Conservation (phyloP, 495 filamentous ascomycete species). For the Hypoxylon crocopeplum region DNA sequence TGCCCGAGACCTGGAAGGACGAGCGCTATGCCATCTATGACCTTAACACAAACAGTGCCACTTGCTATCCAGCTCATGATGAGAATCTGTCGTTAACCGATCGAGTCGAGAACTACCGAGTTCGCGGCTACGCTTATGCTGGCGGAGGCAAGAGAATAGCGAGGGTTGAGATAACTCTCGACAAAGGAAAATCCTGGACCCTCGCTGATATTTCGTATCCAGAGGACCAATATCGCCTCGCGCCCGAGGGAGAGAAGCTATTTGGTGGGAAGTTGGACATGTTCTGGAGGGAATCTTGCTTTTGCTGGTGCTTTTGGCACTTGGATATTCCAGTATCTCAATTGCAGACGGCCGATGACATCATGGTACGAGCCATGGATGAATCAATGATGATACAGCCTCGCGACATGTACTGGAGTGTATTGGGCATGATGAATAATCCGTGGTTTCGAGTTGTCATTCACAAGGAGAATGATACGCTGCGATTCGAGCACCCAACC, state of each 20-base stretch:
- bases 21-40: slow-evolving; percentile 96
- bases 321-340: slow-evolving; percentile 70
- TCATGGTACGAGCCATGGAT: slow-evolving; percentile 90
- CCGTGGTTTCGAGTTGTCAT: slow-evolving; percentile 90
- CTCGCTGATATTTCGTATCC: slow-evolving; percentile 84
- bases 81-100: slow-evolving; percentile 67
- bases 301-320: slow-evolving; percentile 97
- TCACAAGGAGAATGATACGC: slow-evolving; percentile 66
- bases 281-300: slow-evolving; percentile 79
- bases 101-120: slow-evolving; percentile 62
- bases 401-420: slow-evolving; percentile 95
- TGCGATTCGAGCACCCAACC: slow-evolving; percentile 91
- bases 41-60: slow-evolving; percentile 85
- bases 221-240: slow-evolving; percentile 84
- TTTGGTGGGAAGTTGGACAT: slow-evolving; percentile 85
- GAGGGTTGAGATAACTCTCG: slow-evolving; percentile 82
- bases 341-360: slow-evolving; percentile 69
- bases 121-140: slow-evolving; percentile 86
- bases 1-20: slow-evolving; percentile 85
- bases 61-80: slow-evolving; percentile 81
- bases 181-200: slow-evolving; percentile 83
- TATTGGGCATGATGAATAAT: slow-evolving; percentile 99
- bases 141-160: slow-evolving; percentile 89
- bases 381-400: slow-evolving; percentile 89
- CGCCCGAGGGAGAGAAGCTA: slow-evolving; percentile 64